These are phyloP conservation scores for Ogataea hybrid DNA, from an alignment of 1,139 yeast genomes.

Conservation along the genomic window DNA sequence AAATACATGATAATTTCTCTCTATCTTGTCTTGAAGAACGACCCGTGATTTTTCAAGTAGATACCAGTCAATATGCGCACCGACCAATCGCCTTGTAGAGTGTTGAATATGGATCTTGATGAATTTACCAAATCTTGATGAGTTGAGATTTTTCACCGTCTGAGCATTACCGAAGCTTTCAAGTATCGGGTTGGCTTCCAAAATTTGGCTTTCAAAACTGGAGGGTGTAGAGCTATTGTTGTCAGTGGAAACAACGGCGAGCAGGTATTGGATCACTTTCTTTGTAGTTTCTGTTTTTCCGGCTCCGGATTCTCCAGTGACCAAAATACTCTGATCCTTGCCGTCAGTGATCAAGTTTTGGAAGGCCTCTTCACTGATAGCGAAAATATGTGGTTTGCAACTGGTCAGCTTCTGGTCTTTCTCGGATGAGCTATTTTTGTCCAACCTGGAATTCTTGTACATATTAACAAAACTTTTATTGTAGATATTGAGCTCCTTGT, in stretches of 20 bases:
- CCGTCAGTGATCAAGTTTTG: conserved; percentile 67
- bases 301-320: conserved; percentile 98
- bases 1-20: conserved; percentile 90
- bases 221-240: conserved; percentile 21
- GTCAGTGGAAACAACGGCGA: conserved; percentile 59
- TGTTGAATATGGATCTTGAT: conserved; percentile 76
- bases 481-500: conserved; percentile 74
- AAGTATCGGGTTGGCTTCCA: conserved; percentile 92
- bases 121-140: conserved; percentile 96
- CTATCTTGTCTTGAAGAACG: conserved; percentile 69
- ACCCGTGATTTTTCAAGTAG: conserved; percentile 92
- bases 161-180: conserved; percentile 98
- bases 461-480: conserved; percentile 53
- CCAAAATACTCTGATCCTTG: conserved; percentile 85
- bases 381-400: conserved; percentile 83
- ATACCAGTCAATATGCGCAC: conserved; percentile 95
- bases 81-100: conserved; percentile 62
- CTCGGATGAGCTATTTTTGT: conserved; percentile 4
- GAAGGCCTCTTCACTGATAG: conserved; percentile 86
- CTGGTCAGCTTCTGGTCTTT: conserved; percentile 11
- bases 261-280: conserved; percentile 87
- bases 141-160: conserved; percentile 89
- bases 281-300: conserved; percentile 99
- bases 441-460: conserved; percentile 38
- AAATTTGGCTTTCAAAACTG: conserved; percentile 74